Conservation (phyloP, 345 rosid genomes). For the Eucalyptus decipiens region DNA sequence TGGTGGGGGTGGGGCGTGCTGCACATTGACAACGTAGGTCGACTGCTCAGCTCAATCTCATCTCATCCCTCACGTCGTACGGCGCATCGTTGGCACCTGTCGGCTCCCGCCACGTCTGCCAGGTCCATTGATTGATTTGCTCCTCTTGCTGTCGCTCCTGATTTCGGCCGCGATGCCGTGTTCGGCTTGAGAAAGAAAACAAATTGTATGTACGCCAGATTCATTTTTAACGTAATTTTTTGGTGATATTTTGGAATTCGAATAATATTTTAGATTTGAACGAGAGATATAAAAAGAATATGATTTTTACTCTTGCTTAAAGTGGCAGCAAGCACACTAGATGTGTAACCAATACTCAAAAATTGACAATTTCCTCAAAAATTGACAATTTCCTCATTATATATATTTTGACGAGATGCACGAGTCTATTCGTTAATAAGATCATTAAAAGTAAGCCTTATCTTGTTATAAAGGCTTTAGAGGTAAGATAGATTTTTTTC, state of each 20-base stretch:
- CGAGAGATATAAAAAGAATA: not conserved
- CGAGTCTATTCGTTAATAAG: too few species aligned
- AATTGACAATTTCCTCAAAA: too few species aligned
- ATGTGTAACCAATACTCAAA: too few species aligned
- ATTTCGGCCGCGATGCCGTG: not conserved
- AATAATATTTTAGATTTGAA: not conserved
- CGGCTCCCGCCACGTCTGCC: not conserved
- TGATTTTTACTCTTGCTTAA: too few species aligned
- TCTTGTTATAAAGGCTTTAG: too few species aligned
- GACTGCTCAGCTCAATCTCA: not conserved
- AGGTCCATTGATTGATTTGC: not conserved
- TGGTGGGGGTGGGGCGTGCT: not conserved
- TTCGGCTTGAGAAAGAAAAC: too few species aligned
- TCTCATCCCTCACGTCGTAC: not conserved
- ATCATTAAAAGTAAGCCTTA: too few species aligned
- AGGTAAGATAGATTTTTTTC: too few species aligned
- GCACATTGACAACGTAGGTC: not conserved
- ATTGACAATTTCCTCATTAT: not conserved
- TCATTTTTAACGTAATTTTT: not conserved
- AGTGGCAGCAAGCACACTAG: too few species aligned
- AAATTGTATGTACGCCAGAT: too few species aligned
- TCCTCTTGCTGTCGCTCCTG: not conserved
- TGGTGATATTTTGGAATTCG: not conserved
- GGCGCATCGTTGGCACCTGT: not conserved
- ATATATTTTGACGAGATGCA: not conserved